A percentile compares a stretch with the other conserved stretches of the same genome.
These are phyloP conservation scores for Cylindrotheca closterium DNA, from an alignment of 108 stramenopile genomes.

Conservation along the genomic window DNA sequence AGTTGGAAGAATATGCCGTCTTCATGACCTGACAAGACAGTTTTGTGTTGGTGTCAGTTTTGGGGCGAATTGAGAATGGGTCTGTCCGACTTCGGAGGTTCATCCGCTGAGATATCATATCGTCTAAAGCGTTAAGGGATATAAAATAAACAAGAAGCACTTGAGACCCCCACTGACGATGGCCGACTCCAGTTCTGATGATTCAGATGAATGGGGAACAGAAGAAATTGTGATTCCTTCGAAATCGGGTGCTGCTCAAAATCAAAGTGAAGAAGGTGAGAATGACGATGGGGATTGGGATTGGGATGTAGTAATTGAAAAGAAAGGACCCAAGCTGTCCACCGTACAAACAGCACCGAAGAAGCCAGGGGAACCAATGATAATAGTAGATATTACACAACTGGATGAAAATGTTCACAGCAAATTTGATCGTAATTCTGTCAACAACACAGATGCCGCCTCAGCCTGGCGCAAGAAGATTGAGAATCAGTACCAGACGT, in stretches of 20 bases:
- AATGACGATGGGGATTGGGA: constrained; percentile 29
- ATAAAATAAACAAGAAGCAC: too few species aligned
- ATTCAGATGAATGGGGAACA: constrained; percentile 38
- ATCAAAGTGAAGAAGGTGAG: neutral
- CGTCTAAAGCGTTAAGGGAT: too few species aligned
- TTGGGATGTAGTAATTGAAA: constrained; percentile 9
- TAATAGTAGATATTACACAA: constrained; percentile 40
- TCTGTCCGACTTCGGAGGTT: too few species aligned
- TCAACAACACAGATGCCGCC: constrained; percentile 38
- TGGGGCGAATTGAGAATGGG: too few species aligned
- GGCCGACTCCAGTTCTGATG: too few species aligned
- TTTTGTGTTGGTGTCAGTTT: too few species aligned
- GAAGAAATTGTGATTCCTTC: constrained; percentile 35
- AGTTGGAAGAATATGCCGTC: too few species aligned
- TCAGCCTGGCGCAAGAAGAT: constrained; percentile 39
- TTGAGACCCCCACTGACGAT: too few species aligned
- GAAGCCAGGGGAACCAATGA: constrained; percentile 29
- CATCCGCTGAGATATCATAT: too few species aligned
- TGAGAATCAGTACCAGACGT: constrained; percentile 29
- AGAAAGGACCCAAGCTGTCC: neutral
- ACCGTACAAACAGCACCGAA: neutral
- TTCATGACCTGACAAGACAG: too few species aligned
- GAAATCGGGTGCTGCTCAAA: neutral
- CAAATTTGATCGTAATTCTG: constrained; percentile 40
- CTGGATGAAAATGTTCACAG: constrained; percentile 37